Conservation (phyloP, 306 rosid genomes). For the Prunus davidiana region DNA sequence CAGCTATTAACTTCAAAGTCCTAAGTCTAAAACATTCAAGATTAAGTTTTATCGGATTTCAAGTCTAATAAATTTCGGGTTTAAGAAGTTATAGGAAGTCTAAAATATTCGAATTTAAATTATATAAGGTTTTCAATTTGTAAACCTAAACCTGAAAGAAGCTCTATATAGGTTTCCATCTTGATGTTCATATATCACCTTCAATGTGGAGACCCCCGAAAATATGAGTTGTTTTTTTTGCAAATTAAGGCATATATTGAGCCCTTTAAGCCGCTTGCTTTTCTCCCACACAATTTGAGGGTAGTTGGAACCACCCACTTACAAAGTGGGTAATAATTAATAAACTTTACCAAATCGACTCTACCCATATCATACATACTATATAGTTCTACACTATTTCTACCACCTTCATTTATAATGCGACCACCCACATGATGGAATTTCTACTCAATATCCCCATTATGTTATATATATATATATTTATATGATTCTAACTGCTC, state of each 20-base stretch:
- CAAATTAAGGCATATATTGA: too few relatives aligned
- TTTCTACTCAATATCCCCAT: background rate
- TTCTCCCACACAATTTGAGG: background rate
- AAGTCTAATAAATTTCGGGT: too few relatives aligned
- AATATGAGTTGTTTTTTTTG: too few relatives aligned
- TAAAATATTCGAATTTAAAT: too few relatives aligned
- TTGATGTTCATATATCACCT: too few relatives aligned
- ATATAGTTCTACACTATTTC: background rate
- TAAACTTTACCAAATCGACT: background rate
- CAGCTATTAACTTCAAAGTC: background rate
- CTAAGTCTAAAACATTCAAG: background rate
- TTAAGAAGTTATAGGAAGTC: background rate
- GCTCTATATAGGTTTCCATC: too few relatives aligned
- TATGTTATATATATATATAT: background rate
- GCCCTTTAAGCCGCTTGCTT: too few relatives aligned
- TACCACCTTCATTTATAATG: background rate
- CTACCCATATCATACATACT: background rate
- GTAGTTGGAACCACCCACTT: constrained; percentile 18
- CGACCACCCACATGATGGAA: background rate
- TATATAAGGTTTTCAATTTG: too few relatives aligned
- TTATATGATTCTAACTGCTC: background rate
- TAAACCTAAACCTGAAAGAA: background rate
- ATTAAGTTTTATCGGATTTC: background rate
- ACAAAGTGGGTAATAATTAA: background rate
- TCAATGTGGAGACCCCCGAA: too few relatives aligned